A percentile compares a stretch with the other conserved stretches of the same genome.
These are phyloP conservation scores for Hypoxylon trugodes DNA, from an alignment of 495 filamentous ascomycete species.

Conservation along the genomic window DNA sequence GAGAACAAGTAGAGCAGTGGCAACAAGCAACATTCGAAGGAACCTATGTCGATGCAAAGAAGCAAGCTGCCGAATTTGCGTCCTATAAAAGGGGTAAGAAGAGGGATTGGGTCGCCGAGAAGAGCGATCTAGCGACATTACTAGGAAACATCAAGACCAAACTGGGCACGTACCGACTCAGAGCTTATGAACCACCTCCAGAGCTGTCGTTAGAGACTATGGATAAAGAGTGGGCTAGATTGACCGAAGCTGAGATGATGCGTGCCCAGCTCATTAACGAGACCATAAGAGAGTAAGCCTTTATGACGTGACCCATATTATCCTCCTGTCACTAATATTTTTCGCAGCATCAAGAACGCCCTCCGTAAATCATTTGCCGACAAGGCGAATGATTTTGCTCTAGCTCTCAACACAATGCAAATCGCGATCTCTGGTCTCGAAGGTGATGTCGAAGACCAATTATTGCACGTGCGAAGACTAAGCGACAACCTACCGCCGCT, in stretches of 20 bases:
- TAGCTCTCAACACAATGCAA: slow-evolving; percentile 91
- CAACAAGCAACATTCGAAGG: slow-evolving; percentile 82
- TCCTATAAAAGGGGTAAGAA: slow-evolving; percentile 89
- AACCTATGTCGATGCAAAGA: slow-evolving; percentile 92
- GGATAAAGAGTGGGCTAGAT: slow-evolving; percentile 79
- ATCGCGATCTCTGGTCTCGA: slow-evolving; percentile 92
- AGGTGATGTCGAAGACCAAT: slow-evolving; percentile 93
- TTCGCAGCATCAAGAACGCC: slow-evolving; percentile 84
- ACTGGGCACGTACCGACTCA: slow-evolving; percentile 89
- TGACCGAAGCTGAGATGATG: slow-evolving; percentile 83
- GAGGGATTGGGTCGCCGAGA: slow-evolving; percentile 95
- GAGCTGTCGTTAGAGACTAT: slow-evolving; percentile 80
- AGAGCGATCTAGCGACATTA: slow-evolving; percentile 90
- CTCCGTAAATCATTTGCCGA: slow-evolving; percentile 93
- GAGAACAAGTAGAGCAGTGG: slow-evolving; percentile 77
- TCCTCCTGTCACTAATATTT: slow-evolving; percentile 11
- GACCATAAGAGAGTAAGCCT: slow-evolving; percentile 91
- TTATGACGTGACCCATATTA: slow-evolving; percentile 7
- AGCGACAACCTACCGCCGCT: slow-evolving; percentile 84
- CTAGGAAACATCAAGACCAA: slow-evolving; percentile 99
- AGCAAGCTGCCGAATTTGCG: slow-evolving; percentile 81
- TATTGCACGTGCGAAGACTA: slow-evolving; percentile 81
- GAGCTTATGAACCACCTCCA: slow-evolving; percentile 87
- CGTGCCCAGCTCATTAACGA: slow-evolving; percentile 95
- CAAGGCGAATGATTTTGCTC: slow-evolving; percentile 95